Base-by-base conservation (phyloP, 306 rosid genomes). In the Vigna trinervia region DNA sequence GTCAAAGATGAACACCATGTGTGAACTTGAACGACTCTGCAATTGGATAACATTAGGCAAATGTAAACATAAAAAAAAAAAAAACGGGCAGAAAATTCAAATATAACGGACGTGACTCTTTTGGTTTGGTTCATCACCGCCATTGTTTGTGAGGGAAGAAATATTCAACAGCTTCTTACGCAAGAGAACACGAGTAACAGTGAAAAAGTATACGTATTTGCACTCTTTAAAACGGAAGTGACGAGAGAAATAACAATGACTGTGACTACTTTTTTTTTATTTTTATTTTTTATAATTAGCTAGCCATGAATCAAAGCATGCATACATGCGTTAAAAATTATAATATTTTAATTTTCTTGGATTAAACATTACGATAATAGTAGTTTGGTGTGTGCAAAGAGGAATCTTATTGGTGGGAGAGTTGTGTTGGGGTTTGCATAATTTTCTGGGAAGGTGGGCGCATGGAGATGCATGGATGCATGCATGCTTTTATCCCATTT, bases 371-470 rank as follows among this genome's bases (percentile, higher is more conserved):
- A 62, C 5, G 28, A 62, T 12, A 32, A 48, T 14, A 48, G 53
- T 53, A 2, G 26, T 53, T 15, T 34, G 51, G 14, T 34, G 41
- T 57, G 46, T 38, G 15, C n/a, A 54, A 62, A 23, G 1, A 63
- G 34, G 41, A 17, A 46, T 59, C 43, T 59, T 47, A 46, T 65
- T 43, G 68, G 69, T 34, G 30, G 28, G 8, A 54, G 66, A 43
- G 69, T 28, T n/a, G 13, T 30, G 32, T 30, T 46, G 52, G 74
- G 60, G 66, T 15, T 52, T 73, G 48, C 56, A 59, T 50, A 60
- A 12, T 11, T 73, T 84, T 77, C 75, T 66, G 46, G 74, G 75
- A 76, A 12, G 72, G 82, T 58, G 74, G 68, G 82, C 84, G 79
- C 47, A 51, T 34, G 13, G 12, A 26, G 74, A 65, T 74, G 81